These are phyloP conservation scores for Nemania sp. DNA, from an alignment of 2,329 filamentous ascomycete genomes.

Conservation along the genomic window DNA sequence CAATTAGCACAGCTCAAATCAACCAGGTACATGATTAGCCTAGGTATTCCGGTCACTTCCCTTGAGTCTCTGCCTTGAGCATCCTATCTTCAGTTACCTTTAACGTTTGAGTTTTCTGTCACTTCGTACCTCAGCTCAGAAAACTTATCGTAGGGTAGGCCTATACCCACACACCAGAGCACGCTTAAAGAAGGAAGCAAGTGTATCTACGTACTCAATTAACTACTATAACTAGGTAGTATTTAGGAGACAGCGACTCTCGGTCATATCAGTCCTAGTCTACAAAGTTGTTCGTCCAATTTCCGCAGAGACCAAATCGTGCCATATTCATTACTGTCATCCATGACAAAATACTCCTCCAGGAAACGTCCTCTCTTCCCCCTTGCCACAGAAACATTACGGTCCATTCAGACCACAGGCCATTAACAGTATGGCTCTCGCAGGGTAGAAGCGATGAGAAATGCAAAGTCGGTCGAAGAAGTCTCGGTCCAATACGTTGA, in stretches of 20 bases:
- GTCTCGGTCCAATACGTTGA: neutral
- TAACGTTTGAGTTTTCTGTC: too few relatives aligned
- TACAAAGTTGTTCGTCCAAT: neutral
- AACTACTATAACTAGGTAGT: neutral
- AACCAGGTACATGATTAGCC: too few relatives aligned
- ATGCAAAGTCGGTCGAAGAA: constrained; percentile 1
- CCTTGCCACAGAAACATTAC: neutral
- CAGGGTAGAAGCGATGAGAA: constrained; percentile 2
- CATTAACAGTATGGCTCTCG: neutral
- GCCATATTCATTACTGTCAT: neutral
- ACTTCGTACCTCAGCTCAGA: too few relatives aligned
- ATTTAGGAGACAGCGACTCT: constrained; percentile 1
- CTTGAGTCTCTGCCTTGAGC: too few relatives aligned
- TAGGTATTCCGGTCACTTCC: too few relatives aligned
- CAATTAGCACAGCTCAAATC: too few relatives aligned
- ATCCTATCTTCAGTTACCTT: too few relatives aligned
- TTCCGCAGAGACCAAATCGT: neutral
- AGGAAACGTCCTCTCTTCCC: neutral
- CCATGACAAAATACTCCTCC: neutral
- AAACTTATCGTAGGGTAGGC: too few relatives aligned
- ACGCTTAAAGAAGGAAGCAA: neutral
- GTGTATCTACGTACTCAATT: constrained; percentile 15
- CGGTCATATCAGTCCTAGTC: constrained; percentile 7
- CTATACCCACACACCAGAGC: too few relatives aligned
- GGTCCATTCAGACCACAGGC: neutral